These are phyloP conservation scores for Sporothrix luriei DNA, from an alignment of 2,329 filamentous ascomycete species.

Conservation along the genomic window DNA sequence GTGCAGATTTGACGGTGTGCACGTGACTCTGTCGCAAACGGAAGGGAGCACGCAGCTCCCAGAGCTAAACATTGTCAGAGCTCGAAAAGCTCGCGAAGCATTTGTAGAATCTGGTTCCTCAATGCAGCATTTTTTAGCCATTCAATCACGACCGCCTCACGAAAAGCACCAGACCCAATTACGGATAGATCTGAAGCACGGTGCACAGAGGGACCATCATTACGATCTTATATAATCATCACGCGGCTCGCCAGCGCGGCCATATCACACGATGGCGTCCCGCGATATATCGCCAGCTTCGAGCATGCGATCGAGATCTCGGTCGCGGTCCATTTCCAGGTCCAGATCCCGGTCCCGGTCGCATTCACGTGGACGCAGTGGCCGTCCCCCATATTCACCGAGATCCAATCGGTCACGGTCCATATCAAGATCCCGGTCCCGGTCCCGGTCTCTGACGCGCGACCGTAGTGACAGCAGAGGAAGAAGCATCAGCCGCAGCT, in stretches of 20 bases:
- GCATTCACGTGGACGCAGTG: constrained; percentile 3
- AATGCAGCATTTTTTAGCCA: background rate
- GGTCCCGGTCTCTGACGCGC: constrained; percentile 29
- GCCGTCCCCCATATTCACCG: background rate
- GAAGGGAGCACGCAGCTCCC: constrained; percentile 19
- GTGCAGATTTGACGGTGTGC: background rate
- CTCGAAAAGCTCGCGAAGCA: constrained; percentile 10
- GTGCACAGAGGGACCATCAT: too few relatives aligned
- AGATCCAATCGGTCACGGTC: constrained; percentile 16
- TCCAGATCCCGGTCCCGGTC: constrained; percentile 16
- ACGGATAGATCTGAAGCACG: background rate
- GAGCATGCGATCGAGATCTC: constrained; percentile 28
- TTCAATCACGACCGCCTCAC: background rate
- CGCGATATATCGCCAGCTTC: constrained; percentile 24
- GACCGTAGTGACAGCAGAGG: constrained; percentile 36
- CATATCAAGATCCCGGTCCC: constrained; percentile 1
- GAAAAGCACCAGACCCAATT: background rate
- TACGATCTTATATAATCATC: background rate
- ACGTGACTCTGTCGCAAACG: constrained; percentile 26
- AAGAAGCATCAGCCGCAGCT: constrained; percentile 35
- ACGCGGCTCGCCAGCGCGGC: background rate
- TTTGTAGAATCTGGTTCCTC: background rate
- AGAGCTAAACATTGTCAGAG: background rate
- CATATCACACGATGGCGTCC: constrained; percentile 22
- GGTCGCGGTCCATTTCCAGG: constrained; percentile 6